Evolutionary conservation across 1,284 basidiomycete species (phyloP), one percentile per base, ranked within the genome.

Genomic region (Microbotryum scabiosae): DNA sequence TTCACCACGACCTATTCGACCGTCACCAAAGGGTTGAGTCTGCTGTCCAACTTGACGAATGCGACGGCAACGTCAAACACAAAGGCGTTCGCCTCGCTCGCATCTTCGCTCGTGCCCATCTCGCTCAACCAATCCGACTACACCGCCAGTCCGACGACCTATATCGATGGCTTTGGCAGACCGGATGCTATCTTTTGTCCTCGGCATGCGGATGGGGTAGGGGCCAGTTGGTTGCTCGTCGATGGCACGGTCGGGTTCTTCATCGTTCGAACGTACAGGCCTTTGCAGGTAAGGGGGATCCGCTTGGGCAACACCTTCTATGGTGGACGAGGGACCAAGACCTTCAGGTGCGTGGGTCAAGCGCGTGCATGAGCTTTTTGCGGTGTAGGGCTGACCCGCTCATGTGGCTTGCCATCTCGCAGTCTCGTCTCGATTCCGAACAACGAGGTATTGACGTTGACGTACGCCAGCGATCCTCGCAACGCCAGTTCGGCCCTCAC

Each of bases 241-340:
- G 85, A 91, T 71, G 84, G 82, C 23, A 83, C 79, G 50, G 84
- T 86, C 2, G 80, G 86, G 44, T 82, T 94, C 67, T 73, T 77
- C 47, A 90, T 87, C 28, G 79, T 90, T 45, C 80, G 86, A 54
- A 82, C 85, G 48, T 88, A 87, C 73, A 79, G 82, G 36, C 85
- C 82, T 70, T 81, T 88, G 63, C 83, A 80, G 58, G 86, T 83
- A 3, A 84, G 80, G 57, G 94, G 93, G 12, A 75, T 97, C 52
- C 84, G 94, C 49, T 78, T 98, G 46, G 91, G 90, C 32, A 97
- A 98, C 77, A 92, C 90, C 1, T 89, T 92, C 73, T 79, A 85
- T 63, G 78, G 82, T 54, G 83, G 85, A 51, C 84, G 87, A 64
- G 87, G 90, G 23, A 92, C 92, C 0, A 87, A 83, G 21, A 82